phyloP scores from a whole-genome alignment of 352 stramenopile species.

The Phytophthora fragariae region DNA sequence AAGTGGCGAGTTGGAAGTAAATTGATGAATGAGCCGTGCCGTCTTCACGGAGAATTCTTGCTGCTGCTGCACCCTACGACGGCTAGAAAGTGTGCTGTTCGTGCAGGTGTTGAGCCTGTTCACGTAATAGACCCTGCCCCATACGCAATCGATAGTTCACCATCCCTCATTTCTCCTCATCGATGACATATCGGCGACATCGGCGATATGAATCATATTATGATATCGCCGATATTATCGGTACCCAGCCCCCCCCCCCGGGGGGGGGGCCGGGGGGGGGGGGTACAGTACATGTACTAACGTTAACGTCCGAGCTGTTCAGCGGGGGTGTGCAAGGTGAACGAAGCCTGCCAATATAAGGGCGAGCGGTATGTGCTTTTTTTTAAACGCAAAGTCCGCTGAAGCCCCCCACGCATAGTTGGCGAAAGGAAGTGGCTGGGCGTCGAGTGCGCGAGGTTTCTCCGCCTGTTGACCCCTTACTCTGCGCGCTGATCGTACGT shows the following conservation, averaged over 20 bases:
- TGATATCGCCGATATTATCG: too few relatives aligned
- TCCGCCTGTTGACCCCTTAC: conserved; percentile 38
- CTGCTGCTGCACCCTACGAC: conserved; percentile 17
- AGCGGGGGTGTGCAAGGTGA: too few relatives aligned
- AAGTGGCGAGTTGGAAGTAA: not conserved
- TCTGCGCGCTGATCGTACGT: conserved; percentile 27
- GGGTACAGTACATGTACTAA: too few relatives aligned
- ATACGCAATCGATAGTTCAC: conserved; percentile 25
- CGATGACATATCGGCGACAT: not conserved
- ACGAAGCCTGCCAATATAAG: too few relatives aligned
- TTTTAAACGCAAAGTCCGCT: not conserved
- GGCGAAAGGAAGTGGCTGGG: conserved; percentile 56
- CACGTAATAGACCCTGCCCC: conserved; percentile 20
- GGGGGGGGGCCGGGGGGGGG: too few relatives aligned
- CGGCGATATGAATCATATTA: too few relatives aligned
- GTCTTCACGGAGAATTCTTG: not conserved
- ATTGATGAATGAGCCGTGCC: not conserved
- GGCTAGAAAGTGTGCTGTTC: conserved; percentile 1
- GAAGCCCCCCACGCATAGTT: conserved; percentile 37
- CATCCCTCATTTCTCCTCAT: not conserved
- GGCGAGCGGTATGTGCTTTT: not conserved
- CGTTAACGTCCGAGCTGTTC: not conserved
- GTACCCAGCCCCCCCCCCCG: too few relatives aligned
- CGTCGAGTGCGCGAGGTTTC: conserved; percentile 45
- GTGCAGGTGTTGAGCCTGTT: conserved; percentile 22